Base-by-base conservation (phyloP, 768 basidiomycete genomes). In the Gyrodon lividus region DNA sequence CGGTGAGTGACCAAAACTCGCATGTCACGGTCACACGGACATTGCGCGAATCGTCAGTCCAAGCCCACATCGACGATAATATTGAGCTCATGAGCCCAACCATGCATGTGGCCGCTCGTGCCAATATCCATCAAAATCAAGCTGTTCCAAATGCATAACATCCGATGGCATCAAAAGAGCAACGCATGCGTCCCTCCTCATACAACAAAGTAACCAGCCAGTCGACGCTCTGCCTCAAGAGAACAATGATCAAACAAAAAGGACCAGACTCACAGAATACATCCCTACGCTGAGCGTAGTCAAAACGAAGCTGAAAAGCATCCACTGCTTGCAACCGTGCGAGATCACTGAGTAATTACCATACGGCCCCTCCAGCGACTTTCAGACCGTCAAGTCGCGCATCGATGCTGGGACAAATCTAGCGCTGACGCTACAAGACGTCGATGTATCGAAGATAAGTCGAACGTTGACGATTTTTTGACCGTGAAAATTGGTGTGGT, bases 11-110 rank as follows among this genome's bases (percentile, higher is more conserved):
- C 33, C 17, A 16, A 17, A 17, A 44, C 16, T 31, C n/a, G n/a
- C 13, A 31, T 6, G 46, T 47, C 46, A 47, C 46, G 35, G 46
- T 47, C 46, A 47, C 46, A 20, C 20, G n/a, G n/a, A 5, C 34
- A 23, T 9, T 17, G 28, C 5, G 7, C 6, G 43, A 12, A 31
- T 28, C 19, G 20, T 22, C 20, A 31, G 28, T 44, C 26, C 43
- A 24, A 22, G 12, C 14, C 31, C 31, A 46, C 10, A 12, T 28
- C 26, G 30, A 46, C 34, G 12, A 24, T 13, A 24, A 22, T 17
- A 24, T 41, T 40, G 40, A 47, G 34, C 46, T 45, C 31, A 34
- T 28, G 14, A 45, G 44, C 31, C 34, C 31, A 12, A 31, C 3
- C 20, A 24, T 38, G 30, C 10, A 38, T 37, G 46, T 34, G 45